Evolutionary conservation across 2,329 filamentous ascomycete genomes (phyloP).

Genomic region (Botryotinia calthae): DNA sequence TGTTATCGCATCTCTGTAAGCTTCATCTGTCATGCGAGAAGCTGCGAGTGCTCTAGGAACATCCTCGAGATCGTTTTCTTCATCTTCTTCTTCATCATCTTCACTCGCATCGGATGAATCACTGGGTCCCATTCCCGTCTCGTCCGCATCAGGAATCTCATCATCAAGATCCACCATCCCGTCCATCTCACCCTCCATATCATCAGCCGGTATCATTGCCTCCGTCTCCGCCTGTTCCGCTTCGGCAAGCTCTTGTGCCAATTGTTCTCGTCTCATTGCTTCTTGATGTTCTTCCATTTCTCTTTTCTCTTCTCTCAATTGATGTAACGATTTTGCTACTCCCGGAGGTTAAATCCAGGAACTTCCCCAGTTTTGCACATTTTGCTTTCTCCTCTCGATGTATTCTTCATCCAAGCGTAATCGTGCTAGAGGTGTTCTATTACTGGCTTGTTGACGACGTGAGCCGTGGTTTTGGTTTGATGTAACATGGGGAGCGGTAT

Average conservation of each 20-base stretch:
- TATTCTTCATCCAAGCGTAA: constrained; percentile 75
- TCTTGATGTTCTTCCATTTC: constrained; percentile 85
- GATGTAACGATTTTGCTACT: constrained; percentile 82
- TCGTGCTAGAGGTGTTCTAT: constrained; percentile 63
- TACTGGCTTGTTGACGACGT: constrained; percentile 47
- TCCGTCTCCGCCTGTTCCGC: constrained; percentile 51
- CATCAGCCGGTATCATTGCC: constrained; percentile 40
- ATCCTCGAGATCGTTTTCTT: constrained; percentile 41
- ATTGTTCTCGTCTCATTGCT: constrained; percentile 66
- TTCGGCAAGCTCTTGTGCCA: constrained; percentile 72
- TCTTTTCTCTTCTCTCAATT: constrained; percentile 82
- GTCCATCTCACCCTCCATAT: constrained; percentile 41
- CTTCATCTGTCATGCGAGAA: constrained; percentile 55
- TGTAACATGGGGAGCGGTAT: constrained; percentile 16
- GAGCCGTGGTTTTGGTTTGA: constrained; percentile 32
- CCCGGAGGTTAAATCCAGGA: constrained; percentile 90
- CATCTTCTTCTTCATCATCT: constrained; percentile 39
- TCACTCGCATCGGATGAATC: constrained; percentile 46
- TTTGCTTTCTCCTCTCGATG: constrained; percentile 71
- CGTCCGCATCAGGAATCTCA: constrained; percentile 64
- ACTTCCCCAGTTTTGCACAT: constrained; percentile 83
- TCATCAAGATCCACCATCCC: constrained; percentile 66
- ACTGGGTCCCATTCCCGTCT: constrained; percentile 28
- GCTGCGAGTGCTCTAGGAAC: constrained; percentile 36
- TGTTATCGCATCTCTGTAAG: constrained; percentile 57